Conservation (phyloP, 2,329 filamentous ascomycete species). For the Trichoderma harzianum region DNA sequence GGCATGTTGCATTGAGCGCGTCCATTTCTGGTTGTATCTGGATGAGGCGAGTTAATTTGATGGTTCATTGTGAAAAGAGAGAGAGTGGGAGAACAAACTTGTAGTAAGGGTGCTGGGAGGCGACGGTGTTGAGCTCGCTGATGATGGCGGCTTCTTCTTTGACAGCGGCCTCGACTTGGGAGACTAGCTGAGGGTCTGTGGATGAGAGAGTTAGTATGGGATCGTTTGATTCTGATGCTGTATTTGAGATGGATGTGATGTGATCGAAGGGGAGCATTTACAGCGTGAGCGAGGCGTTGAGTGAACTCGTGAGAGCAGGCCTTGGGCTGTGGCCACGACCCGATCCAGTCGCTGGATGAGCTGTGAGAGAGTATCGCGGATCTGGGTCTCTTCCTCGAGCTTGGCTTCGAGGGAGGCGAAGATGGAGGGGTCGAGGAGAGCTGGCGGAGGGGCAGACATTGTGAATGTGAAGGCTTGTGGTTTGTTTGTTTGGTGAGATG, state of each 20-base stretch:
- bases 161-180: constrained; percentile 68
- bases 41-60: neutral
- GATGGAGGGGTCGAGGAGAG: constrained; percentile 68
- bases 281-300: constrained; percentile 68
- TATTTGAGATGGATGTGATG: neutral
- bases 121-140: constrained; percentile 64
- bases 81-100: constrained; percentile 52
- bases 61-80: neutral
- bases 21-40: constrained; percentile 82
- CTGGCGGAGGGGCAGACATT: constrained; percentile 29
- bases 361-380: constrained; percentile 79
- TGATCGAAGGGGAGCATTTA: constrained; percentile 31
- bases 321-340: constrained; percentile 76
- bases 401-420: constrained; percentile 85
- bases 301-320: constrained; percentile 83
- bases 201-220: neutral
- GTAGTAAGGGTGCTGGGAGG: constrained; percentile 91
- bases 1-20: constrained; percentile 77
- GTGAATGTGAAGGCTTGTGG: neutral
- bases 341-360: constrained; percentile 81
- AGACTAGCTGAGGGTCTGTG: constrained; percentile 62
- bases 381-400: constrained; percentile 80
- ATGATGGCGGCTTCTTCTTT: constrained; percentile 69
- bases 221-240: neutral
- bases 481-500: neutral